phyloP scores from a whole-genome alignment of 352 stramenopile genomes.

The Nothophytophthora sp. region DNA sequence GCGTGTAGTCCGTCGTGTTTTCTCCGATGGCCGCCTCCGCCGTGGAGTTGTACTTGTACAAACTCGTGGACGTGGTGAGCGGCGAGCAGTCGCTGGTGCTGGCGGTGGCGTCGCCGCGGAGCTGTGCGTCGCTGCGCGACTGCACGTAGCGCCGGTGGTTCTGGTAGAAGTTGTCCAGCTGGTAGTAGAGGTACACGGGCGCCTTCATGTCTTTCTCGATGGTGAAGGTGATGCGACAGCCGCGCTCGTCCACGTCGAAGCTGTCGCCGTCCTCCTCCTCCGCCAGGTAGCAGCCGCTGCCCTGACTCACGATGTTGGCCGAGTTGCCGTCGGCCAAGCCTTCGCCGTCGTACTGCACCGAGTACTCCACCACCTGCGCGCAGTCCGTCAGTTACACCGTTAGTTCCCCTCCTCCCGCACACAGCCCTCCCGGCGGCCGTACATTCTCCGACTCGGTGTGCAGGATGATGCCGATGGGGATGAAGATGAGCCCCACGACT shows the following conservation, averaged over 20 bases:
- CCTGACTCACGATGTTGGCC: slow-evolving; percentile 61
- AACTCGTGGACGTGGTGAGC: slow-evolving; percentile 44
- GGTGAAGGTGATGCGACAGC: slow-evolving; percentile 86
- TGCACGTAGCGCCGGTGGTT: slow-evolving; percentile 97
- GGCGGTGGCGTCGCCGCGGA: slow-evolving; percentile 67
- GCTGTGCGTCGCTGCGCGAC: slow-evolving; percentile 90
- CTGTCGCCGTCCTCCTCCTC: slow-evolving; percentile 61
- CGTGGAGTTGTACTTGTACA: slow-evolving; percentile 82
- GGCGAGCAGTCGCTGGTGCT: slow-evolving; percentile 84
- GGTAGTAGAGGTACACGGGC: slow-evolving; percentile 98
- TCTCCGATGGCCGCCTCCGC: slow-evolving; percentile 28
- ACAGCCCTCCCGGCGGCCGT: too few species aligned
- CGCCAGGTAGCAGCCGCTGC: slow-evolving; percentile 61
- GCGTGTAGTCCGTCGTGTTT: slow-evolving; percentile 49
- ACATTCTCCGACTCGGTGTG: slow-evolving; percentile 88
- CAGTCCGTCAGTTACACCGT: neutral
- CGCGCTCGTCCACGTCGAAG: slow-evolving; percentile 60
- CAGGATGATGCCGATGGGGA: slow-evolving; percentile 93
- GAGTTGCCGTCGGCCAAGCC: slow-evolving; percentile 36
- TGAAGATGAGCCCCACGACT: slow-evolving; percentile 94
- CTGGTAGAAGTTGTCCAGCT: slow-evolving; percentile 99
- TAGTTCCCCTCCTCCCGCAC: too few species aligned
- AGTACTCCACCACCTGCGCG: slow-evolving; percentile 87
- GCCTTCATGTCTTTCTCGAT: slow-evolving; percentile 94
- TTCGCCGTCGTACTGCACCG: slow-evolving; percentile 89